Evolutionary conservation across 345 rosid species (phyloP).

Genomic region (thale cress (Arabidopsis thaliana)): DNA sequence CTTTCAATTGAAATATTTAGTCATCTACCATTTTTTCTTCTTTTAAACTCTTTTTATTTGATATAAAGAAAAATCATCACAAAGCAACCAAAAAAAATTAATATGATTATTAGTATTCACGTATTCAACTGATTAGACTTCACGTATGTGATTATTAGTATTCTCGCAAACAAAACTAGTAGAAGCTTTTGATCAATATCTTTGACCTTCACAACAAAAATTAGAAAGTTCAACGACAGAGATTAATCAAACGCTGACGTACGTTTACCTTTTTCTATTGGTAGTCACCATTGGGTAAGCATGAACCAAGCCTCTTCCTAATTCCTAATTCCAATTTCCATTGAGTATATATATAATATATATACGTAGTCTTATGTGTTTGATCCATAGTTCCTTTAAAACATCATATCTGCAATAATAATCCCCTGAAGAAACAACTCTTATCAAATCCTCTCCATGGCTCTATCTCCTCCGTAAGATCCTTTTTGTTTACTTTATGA

Average conservation of each 20-base stretch:
- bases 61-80: neutral
- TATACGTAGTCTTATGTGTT: neutral
- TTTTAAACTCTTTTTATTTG: neutral
- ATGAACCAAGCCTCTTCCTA: slow-evolving; percentile 9
- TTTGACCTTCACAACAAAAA: neutral
- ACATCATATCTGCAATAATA: slow-evolving; percentile 1
- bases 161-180: neutral
- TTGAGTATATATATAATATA: neutral
- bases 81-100: neutral
- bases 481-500: neutral
- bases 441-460: slow-evolving; percentile 28
- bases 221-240: slow-evolving; percentile 5
- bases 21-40: neutral
- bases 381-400: neutral
- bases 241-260: slow-evolving; percentile 12
- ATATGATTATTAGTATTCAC: neutral
- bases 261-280: neutral
- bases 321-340: neutral
- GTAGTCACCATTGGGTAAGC: slow-evolving; percentile 3
- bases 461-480: slow-evolving; percentile 35
- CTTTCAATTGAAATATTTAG: neutral
- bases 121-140: too few species aligned
- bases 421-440: neutral
- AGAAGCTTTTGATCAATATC: neutral
- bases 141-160: neutral